Base-by-base conservation (phyloP, 495 filamentous ascomycete genomes). In the Zalerion maritima region DNA sequence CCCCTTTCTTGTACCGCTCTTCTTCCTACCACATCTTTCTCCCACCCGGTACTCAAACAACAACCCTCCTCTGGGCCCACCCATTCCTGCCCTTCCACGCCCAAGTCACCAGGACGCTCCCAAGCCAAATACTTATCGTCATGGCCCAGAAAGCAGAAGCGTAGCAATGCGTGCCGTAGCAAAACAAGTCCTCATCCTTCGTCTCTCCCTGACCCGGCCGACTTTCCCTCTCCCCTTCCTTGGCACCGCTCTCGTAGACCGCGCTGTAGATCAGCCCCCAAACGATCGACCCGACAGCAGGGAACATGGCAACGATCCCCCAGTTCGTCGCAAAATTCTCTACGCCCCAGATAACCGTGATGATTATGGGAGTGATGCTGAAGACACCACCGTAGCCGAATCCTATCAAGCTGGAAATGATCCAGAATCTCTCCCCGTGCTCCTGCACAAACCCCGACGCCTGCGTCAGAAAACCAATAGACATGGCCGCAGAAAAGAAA, bases 321-420 rank as follows among this genome's bases (percentile, higher is more conserved):
- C 87, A 97, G 42, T 97, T 96, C 2, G 89, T 97, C 35, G 81
- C 89, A 50, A 96, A 96, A 52, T 96, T 97, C 57, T 94, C 82
- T 2, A 93, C 84, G 20, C 89, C 89, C 89, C 89, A 97, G 24
- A 96, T 85, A 14, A 94, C 81, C 29, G 71, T 78, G 40, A 94
- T 74, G 36, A 94, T 78, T 45, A 94, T 94, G 3, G 89, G 89
- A 0, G 75, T 71, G 9, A 97, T 67, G 21, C 73, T 78, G 57
- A 97, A 97, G 21, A 81, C 70, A 15, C 84, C 83, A 25, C 89
- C 89, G 46, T 97, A 97, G 22, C 87, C 87, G 20, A 84, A 70
- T 17, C 89, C 89, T 18, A 94, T 69, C 8, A 81, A 58, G 0
- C 75, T 68, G 6, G 79, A 87, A 12, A 87, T 75, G 15, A 85